These are phyloP conservation scores for Filosporella fistucella DNA, from an alignment of 495 filamentous ascomycete species.

Conservation along the genomic window DNA sequence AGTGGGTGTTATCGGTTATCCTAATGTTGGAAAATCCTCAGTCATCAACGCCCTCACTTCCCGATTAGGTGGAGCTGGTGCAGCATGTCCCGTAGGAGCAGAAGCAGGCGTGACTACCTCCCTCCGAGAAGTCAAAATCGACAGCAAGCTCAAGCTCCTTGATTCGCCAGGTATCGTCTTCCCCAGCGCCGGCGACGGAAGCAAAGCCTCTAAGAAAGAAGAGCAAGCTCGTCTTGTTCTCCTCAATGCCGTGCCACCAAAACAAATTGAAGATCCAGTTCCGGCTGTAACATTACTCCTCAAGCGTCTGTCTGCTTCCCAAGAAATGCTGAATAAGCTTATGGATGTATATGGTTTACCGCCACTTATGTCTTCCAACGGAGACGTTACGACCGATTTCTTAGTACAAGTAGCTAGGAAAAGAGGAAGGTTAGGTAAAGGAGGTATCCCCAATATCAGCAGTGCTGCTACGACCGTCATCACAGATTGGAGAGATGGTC, in stretches of 20 bases:
- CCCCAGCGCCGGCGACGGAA: conserved; percentile 50
- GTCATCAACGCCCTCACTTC: conserved; percentile 92
- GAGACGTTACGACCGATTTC: conserved; percentile 86
- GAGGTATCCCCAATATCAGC: conserved; percentile 82
- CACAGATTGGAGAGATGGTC: conserved; percentile 91
- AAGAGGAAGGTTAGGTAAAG: conserved; percentile 81
- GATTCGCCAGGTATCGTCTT: conserved; percentile 97
- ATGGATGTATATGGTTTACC: conserved; percentile 78
- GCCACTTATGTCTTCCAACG: conserved; percentile 59
- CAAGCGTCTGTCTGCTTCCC: conserved; percentile 65
- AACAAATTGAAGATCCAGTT: conserved; percentile 87
- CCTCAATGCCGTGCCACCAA: conserved; percentile 87
- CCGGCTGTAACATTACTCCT: conserved; percentile 80
- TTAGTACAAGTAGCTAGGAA: conserved; percentile 91
- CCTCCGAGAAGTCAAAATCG: conserved; percentile 85
- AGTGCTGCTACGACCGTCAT: conserved; percentile 89
- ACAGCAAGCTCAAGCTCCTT: conserved; percentile 89
- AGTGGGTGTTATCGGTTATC: conserved; percentile 93
- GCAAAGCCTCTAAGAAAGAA: conserved; percentile 58
- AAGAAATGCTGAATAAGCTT: conserved; percentile 69
- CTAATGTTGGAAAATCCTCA: conserved; percentile 95
- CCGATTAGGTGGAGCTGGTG: conserved; percentile 60
- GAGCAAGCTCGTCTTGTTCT: conserved; percentile 82
- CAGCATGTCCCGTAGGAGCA: conserved; percentile 82
- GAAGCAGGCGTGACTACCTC: conserved; percentile 92